Evolutionary conservation across 2,329 filamentous ascomycete genomes (phyloP).

Genomic region (Diplodia mutila): DNA sequence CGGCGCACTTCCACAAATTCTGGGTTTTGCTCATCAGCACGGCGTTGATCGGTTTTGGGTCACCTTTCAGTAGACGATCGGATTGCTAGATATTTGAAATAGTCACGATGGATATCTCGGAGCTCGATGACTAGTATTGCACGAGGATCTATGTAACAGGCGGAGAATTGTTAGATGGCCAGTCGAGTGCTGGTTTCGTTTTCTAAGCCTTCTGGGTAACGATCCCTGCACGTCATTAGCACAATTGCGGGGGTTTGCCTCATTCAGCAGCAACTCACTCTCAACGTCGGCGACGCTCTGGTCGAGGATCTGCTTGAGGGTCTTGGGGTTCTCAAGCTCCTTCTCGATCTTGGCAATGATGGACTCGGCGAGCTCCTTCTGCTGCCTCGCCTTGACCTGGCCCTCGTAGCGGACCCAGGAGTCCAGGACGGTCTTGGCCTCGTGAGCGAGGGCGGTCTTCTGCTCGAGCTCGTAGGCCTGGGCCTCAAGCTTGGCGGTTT

Average conservation of each 20-base stretch:
- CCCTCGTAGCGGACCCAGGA: conserved; percentile 99
- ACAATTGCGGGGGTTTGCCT: not conserved
- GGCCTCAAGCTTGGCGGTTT: conserved; percentile 95
- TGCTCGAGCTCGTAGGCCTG: conserved; percentile 98
- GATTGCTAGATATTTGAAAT: not conserved
- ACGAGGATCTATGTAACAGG: conserved; percentile 46
- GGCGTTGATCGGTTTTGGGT: not conserved
- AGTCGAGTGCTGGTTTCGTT: conserved; percentile 36
- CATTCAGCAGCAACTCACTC: conserved; percentile 64
- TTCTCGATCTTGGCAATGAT: conserved; percentile 98
- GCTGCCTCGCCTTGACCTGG: conserved; percentile 98
- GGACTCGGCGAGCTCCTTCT: conserved; percentile 89
- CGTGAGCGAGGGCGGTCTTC: conserved; percentile 84
- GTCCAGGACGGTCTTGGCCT: conserved; percentile 95
- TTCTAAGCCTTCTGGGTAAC: conserved; percentile 43
- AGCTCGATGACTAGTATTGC: conserved; percentile 36
- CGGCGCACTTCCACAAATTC: not conserved
- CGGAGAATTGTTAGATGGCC: conserved; percentile 29
- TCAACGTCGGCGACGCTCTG: conserved; percentile 96
- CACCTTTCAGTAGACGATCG: not conserved
- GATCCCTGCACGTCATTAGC: conserved; percentile 36
- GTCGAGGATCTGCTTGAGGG: conserved; percentile 94
- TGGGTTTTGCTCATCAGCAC: conserved; percentile 5
- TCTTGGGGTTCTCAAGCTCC: conserved; percentile 97
- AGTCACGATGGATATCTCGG: conserved; percentile 17